A percentile compares a stretch with the other conserved stretches of the same genome.
phyloP scores from a whole-genome alignment of 2,329 filamentous ascomycete species.

The Epichloe scottii region DNA sequence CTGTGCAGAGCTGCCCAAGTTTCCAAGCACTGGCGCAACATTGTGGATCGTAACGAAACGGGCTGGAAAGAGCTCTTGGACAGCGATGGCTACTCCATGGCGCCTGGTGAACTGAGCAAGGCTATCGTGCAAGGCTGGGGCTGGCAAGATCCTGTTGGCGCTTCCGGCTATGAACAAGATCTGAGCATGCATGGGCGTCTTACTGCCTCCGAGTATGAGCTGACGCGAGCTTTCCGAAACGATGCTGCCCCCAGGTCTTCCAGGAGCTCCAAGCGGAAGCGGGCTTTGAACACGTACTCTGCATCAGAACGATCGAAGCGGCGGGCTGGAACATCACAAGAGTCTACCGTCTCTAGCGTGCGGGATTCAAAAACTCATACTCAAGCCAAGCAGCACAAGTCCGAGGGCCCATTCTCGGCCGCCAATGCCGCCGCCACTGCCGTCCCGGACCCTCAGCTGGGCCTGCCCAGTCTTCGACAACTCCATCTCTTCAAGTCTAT shows the following conservation, averaged over 20 bases:
- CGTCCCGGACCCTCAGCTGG: conserved; percentile 70
- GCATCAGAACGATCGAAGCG: conserved; percentile 41
- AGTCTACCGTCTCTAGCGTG: conserved; percentile 21
- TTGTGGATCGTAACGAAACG: conserved; percentile 85
- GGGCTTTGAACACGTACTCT: conserved; percentile 31
- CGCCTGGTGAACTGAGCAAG: conserved; percentile 69
- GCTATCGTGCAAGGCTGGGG: conserved; percentile 92
- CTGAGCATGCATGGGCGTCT: conserved; percentile 48
- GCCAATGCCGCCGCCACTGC: conserved; percentile 74
- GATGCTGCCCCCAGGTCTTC: conserved; percentile 29
- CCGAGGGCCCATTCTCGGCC: conserved; percentile 75
- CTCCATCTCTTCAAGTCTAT: conserved; percentile 94
- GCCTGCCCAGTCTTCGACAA: conserved; percentile 63
- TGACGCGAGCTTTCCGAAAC: conserved; percentile 28
- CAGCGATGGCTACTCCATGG: conserved; percentile 65
- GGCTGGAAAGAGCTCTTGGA: conserved; percentile 93
- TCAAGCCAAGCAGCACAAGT: conserved; percentile 39
- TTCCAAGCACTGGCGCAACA: conserved; percentile 83
- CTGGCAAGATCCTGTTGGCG: conserved; percentile 78
- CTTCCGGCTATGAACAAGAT: conserved; percentile 68
- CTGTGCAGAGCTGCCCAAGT: conserved; percentile 86
- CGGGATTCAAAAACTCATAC: conserved; percentile 29
- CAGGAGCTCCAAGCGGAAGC: conserved; percentile 44
- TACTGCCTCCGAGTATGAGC: conserved; percentile 40
- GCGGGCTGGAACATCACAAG: conserved; percentile 33